These are phyloP conservation scores for Pseudopithomyces maydicus DNA, from an alignment of 2,329 filamentous ascomycete species.

Conservation along the genomic window DNA sequence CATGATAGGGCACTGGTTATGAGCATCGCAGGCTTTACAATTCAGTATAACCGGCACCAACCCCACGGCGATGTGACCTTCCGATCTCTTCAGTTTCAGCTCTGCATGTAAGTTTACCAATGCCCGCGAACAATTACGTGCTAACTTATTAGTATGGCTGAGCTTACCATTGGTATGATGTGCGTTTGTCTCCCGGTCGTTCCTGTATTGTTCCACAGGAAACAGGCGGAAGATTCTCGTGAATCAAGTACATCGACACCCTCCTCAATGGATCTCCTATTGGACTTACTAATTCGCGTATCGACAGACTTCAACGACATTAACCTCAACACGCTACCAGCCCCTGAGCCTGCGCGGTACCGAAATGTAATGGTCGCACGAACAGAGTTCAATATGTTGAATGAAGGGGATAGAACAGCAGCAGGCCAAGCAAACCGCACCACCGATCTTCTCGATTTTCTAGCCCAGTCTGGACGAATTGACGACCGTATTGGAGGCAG, in stretches of 20 bases:
- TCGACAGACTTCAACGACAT: neutral
- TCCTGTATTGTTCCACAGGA: neutral
- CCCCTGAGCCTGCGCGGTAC: neutral
- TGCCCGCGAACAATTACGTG: too few species aligned
- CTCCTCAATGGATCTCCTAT: neutral
- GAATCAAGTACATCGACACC: neutral
- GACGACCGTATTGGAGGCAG: neutral
- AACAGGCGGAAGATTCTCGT: neutral
- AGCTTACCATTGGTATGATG: conserved; percentile 4
- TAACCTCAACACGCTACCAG: neutral
- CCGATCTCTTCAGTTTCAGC: too few species aligned
- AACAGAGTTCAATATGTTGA: neutral
- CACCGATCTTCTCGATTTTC: neutral
- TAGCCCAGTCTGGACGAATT: neutral
- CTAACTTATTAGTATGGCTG: neutral
- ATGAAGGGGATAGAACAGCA: neutral
- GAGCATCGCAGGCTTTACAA: too few species aligned
- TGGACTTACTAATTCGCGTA: neutral
- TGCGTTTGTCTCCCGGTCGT: conserved; percentile 4
- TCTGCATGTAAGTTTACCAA: too few species aligned
- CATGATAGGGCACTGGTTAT: neutral
- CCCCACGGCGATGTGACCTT: too few species aligned
- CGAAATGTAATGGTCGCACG: neutral
- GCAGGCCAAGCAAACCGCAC: neutral
- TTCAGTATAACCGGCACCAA: too few species aligned